A percentile compares a stretch with the other conserved stretches of the same genome.
These are phyloP conservation scores for Trametes gibbosa DNA, from an alignment of 768 basidiomycete species.

Conservation along the genomic window DNA sequence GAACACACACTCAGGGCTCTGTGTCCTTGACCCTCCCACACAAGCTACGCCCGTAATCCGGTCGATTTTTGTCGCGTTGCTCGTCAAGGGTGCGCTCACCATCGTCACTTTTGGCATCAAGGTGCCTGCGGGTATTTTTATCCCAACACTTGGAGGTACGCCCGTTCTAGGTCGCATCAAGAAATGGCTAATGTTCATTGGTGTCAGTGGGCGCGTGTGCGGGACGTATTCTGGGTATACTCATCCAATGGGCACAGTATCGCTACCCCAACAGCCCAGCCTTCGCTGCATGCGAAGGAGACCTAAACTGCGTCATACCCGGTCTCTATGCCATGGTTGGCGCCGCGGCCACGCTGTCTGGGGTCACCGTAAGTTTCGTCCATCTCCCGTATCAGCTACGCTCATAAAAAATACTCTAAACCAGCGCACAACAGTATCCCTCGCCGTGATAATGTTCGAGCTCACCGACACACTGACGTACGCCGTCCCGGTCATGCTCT, in stretches of 20 bases:
- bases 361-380: constrained; percentile 75
- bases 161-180: neutral
- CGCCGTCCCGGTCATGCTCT: constrained; percentile 85
- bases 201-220: constrained; percentile 81
- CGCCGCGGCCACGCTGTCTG: constrained; percentile 89
- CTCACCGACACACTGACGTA: constrained; percentile 92
- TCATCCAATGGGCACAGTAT: constrained; percentile 73
- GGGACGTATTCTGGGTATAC: constrained; percentile 82
- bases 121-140: constrained; percentile 92
- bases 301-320: constrained; percentile 77
- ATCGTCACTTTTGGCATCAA: constrained; percentile 93
- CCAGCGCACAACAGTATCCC: constrained; percentile 84
- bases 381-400: neutral
- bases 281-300: constrained; percentile 65
- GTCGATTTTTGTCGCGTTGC: constrained; percentile 70
- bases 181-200: neutral
- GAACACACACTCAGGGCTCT: constrained; percentile 63
- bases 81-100: constrained; percentile 79
- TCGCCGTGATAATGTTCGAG: constrained; percentile 96
- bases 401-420: constrained; percentile 1
- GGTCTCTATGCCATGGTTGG: constrained; percentile 96
- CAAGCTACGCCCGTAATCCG: constrained; percentile 61
- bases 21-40: constrained; percentile 58
- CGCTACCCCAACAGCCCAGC: constrained; percentile 54
- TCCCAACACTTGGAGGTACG: constrained; percentile 76